These are phyloP conservation scores for Sporothrix brasiliensis DNA, from an alignment of 2,329 filamentous ascomycete species.

Conservation along the genomic window DNA sequence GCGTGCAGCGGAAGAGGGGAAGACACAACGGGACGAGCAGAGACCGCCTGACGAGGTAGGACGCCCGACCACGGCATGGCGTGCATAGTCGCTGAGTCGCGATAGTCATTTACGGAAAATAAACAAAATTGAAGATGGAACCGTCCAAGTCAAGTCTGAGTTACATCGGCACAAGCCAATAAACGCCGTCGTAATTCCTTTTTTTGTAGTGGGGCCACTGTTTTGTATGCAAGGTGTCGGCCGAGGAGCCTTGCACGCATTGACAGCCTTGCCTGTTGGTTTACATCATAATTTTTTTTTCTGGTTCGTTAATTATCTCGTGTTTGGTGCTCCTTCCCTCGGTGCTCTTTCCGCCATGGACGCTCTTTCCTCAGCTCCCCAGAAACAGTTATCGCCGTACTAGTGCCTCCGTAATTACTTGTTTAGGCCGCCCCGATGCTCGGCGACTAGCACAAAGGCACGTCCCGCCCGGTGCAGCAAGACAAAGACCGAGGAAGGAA, in stretches of 20 bases:
- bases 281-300: not conserved
- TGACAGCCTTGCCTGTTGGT: not conserved
- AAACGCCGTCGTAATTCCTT: conserved; percentile 12
- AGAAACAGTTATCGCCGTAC: conserved; percentile 18
- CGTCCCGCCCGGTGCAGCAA: not conserved
- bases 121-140: not conserved
- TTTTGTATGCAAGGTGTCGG: conserved; percentile 2
- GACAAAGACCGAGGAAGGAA: no score
- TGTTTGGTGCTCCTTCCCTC: not conserved
- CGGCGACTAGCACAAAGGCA: conserved; percentile 28
- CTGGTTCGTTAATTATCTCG: no score
- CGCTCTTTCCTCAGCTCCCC: not conserved
- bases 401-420: conserved; percentile 28
- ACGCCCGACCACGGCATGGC: not conserved
- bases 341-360: not conserved
- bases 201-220: not conserved
- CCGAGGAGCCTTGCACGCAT: not conserved
- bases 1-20: conserved; percentile 18
- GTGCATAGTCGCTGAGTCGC: not conserved
- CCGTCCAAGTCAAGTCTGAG: not conserved
- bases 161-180: not conserved
- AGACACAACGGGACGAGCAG: not conserved
- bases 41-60: not conserved
- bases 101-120: not conserved
- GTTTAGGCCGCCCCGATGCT: conserved; percentile 28